Base-by-base conservation (phyloP, 2,329 filamentous ascomycete genomes). In the Neonectria ditissima region DNA sequence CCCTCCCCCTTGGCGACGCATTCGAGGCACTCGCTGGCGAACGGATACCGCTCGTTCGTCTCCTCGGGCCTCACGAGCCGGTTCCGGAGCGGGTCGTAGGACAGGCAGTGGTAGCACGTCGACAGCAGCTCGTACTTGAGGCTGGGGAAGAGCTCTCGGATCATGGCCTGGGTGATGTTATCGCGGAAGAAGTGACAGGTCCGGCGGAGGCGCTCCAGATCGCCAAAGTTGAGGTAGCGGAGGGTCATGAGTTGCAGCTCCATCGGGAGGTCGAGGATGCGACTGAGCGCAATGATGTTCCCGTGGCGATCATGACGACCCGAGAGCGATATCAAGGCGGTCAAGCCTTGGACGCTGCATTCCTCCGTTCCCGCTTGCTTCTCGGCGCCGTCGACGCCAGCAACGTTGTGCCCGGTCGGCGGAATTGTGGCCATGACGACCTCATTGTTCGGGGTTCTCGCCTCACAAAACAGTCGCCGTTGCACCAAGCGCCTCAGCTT, bases 161-260 rank as follows among this genome's bases (percentile, higher is more conserved):
- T 72, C 41, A 78, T 73, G 9, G 72, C 58, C 5, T 79, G 77
- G 24, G 70, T 78, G 34, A 82, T 74, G 16, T 77, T 71, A 20
- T 66, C 54, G 54, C 76, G 78, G 55, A 81, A 76, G 62, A 74
- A 73, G 41, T 72, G 77, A 68, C 78, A 82, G 10, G 81, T 82
- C 26, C 77, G 75, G 11, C 82, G 78, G 16, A 84, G 73, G 16
- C 76, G 75, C 66, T 82, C 77, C 18, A 84, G 75, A 66, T 83
- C 79, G 41, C 78, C 80, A 59, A 83, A 82, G 58, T 75, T 75
- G 55, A 83, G 78, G 22, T 79, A 68, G 22, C 71, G 66, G n/a
- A 83, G 68, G 43, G 83, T 76, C 67, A 78, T 70, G 45, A 82
- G 70, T 55, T 82, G 80, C 6, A 84, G 66, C 69, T 84, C 82